A percentile compares a stretch with the other conserved stretches of the same genome.
Evolutionary conservation across 2,329 filamentous ascomycete genomes (phyloP).

Genomic region (Claviceps sp.): DNA sequence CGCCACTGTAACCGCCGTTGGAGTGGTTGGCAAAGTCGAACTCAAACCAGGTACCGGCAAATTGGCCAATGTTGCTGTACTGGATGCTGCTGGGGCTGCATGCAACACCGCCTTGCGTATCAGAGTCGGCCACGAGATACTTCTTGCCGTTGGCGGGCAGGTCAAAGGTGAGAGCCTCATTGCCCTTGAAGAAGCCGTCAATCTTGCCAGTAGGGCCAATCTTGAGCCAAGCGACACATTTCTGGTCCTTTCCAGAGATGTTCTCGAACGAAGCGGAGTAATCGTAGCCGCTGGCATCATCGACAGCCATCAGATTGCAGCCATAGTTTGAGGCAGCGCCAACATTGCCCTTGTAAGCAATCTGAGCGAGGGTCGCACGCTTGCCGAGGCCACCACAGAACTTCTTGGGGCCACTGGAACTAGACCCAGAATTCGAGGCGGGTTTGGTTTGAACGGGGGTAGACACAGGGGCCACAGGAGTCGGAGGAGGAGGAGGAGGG

Average conservation of each 20-base stretch:
- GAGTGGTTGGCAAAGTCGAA: conserved; percentile 31
- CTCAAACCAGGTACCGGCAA: conserved; percentile 34
- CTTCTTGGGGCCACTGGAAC: conserved; percentile 10
- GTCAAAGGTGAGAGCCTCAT: conserved; percentile 26
- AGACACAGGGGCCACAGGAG: background rate
- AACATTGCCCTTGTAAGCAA: conserved; percentile 34
- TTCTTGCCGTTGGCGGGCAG: conserved; percentile 24
- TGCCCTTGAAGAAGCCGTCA: conserved; percentile 35
- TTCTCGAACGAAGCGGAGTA: conserved; percentile 30
- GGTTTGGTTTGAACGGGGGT: conserved; percentile 1
- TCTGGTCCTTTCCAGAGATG: conserved; percentile 19
- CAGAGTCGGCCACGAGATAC: conserved; percentile 29
- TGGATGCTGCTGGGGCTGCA: conserved; percentile 24
- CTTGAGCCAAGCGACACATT: conserved; percentile 39
- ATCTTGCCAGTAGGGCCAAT: conserved; percentile 30
- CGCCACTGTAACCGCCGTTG: conserved; percentile 37
- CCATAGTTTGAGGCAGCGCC: conserved; percentile 29
- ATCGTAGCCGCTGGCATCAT: conserved; percentile 26
- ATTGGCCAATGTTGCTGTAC: conserved; percentile 26
- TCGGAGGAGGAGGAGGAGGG: background rate
- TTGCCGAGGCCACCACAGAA: conserved; percentile 28
- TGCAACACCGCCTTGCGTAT: conserved; percentile 36
- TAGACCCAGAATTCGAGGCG: conserved; percentile 8
- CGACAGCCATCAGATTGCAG: conserved; percentile 38
- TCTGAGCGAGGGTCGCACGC: conserved; percentile 32